Percentiles rank a stretch among this genome's conserved stretches.
phyloP scores from a whole-genome alignment of 2,329 filamentous ascomycete genomes.

The Microsporum ferrugineum region DNA sequence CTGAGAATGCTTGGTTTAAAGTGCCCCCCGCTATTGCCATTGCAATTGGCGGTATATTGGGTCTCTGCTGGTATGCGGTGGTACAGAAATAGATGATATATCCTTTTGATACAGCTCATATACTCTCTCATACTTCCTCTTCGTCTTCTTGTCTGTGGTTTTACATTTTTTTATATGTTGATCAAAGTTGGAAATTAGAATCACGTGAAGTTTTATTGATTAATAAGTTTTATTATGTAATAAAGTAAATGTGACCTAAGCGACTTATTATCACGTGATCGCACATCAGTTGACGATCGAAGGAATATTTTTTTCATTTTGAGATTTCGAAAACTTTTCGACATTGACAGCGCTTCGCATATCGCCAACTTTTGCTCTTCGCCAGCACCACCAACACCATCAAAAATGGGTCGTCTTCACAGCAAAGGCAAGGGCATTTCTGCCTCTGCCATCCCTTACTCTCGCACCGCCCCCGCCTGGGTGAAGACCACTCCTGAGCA shows the following conservation, averaged over 20 bases:
- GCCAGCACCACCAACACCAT: slow-evolving; percentile 8
- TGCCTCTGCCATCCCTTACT: slow-evolving; percentile 91
- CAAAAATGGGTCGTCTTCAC: slow-evolving; percentile 88
- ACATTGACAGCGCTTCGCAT: not conserved
- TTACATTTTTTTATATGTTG: not conserved
- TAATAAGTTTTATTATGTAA: not conserved
- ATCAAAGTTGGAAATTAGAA: not conserved
- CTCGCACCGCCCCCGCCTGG: slow-evolving; percentile 83
- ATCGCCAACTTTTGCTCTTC: slow-evolving; percentile 7
- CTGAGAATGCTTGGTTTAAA: slow-evolving; percentile 39
- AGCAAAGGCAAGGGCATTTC: slow-evolving; percentile 99
- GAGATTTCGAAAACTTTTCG: not conserved
- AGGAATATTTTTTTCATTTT: not conserved
- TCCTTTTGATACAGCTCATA: not conserved
- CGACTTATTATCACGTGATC: slow-evolving; percentile 7
- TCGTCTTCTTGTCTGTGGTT: not conserved
- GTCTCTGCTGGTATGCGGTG: slow-evolving; percentile 39
- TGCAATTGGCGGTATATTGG: slow-evolving; percentile 37
- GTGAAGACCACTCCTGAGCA: slow-evolving; percentile 98
- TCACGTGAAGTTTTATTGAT: not conserved
- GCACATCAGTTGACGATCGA: not conserved
- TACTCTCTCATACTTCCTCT: not conserved
- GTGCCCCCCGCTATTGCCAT: slow-evolving; percentile 36
- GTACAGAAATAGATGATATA: slow-evolving; percentile 17
- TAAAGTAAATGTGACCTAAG: not conserved